Base-by-base conservation (phyloP, 495 filamentous ascomycete genomes). In the Neurospora sp. region DNA sequence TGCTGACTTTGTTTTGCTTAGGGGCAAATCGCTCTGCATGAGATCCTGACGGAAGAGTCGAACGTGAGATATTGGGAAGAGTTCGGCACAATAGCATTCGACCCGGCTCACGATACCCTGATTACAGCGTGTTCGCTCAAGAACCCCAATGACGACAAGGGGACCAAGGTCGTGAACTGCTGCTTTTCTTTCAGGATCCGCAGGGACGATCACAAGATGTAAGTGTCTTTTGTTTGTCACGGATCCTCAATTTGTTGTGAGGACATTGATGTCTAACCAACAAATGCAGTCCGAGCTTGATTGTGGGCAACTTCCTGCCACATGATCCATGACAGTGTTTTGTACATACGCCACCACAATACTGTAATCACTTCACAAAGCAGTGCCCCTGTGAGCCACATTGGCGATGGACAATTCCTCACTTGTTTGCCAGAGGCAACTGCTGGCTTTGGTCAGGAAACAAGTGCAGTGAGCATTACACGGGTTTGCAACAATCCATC, bases 41-140 rank as follows among this genome's bases (percentile, higher is more conserved):
- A 99, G 77, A 94, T 99, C 70, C 89, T 99, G 42, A 92, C 92
- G 7, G 96, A 98, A 82, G 93, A 96, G 69, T 94, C 94, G 71
- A 88, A 96, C 68, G 96, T 98, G 74, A 91, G 91, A 80, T 99
- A 99, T 77, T 99, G 96, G 96, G 95, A 99, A 82, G 97, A 98
- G 77, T 98, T 98, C 78, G 94, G 94, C 17, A 93, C 92, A n/a
- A 98, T 99, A 77, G 96, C 96, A 27, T 99, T 99, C 78, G 96
- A 99, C 79, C 90, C 89, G 71, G 89, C 88, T n/a, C 96, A 98
- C 81, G 98, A 98, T 81, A 95, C 95, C 16, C 95, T 99, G 84
- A 85, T 98, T 74, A 98, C 96, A 39, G 94, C 91, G 76, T 99
- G 96, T 77, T 91, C 92, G 16, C 83, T 99, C 75, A 97, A 96